Evolutionary conservation across 2,329 filamentous ascomycete species (phyloP).

Genomic region (Ophiostoma ips): DNA sequence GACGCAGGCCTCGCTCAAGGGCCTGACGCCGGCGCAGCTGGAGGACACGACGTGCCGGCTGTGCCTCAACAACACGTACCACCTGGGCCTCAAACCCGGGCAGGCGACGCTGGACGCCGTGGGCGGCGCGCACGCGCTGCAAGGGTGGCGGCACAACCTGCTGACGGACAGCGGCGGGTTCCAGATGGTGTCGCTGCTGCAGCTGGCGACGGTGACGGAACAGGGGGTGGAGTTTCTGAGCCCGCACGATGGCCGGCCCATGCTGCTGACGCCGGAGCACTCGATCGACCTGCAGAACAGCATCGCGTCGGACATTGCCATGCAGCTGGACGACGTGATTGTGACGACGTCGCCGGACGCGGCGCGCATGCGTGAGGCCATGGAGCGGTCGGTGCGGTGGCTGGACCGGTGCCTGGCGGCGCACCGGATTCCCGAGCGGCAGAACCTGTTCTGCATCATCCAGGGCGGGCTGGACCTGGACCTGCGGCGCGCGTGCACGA

Average conservation of each 20-base stretch:
- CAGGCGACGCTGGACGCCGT: conserved; percentile 76
- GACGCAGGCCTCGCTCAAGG: conserved; percentile 91
- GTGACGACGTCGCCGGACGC: conserved; percentile 88
- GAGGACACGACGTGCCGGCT: conserved; percentile 79
- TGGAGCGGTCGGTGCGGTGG: conserved; percentile 91
- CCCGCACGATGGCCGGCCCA: conserved; percentile 85
- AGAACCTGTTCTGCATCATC: conserved; percentile 98
- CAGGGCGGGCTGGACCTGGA: conserved; percentile 87
- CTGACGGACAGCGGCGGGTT: conserved; percentile 76
- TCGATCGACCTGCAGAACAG: conserved; percentile 93
- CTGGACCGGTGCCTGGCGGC: conserved; percentile 87
- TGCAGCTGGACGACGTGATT: conserved; percentile 98
- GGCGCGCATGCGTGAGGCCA: conserved; percentile 80
- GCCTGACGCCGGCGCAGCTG: conserved; percentile 81
- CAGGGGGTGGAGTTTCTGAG: conserved; percentile 93
- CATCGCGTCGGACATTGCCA: conserved; percentile 96
- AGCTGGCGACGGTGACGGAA: conserved; percentile 87
- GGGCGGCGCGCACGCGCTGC: conserved; percentile 85
- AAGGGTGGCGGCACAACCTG: conserved; percentile 92
- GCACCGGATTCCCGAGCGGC: conserved; percentile 66
- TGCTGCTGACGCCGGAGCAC: conserved; percentile 95
- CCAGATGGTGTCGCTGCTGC: conserved; percentile 94
- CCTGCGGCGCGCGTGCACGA: conserved; percentile 69
- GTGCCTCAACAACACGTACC: conserved; percentile 97
- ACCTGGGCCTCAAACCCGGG: conserved; percentile 86